phyloP scores from a whole-genome alignment of 2,329 filamentous ascomycete species.

The Sporothrix brunneoviolacea region DNA sequence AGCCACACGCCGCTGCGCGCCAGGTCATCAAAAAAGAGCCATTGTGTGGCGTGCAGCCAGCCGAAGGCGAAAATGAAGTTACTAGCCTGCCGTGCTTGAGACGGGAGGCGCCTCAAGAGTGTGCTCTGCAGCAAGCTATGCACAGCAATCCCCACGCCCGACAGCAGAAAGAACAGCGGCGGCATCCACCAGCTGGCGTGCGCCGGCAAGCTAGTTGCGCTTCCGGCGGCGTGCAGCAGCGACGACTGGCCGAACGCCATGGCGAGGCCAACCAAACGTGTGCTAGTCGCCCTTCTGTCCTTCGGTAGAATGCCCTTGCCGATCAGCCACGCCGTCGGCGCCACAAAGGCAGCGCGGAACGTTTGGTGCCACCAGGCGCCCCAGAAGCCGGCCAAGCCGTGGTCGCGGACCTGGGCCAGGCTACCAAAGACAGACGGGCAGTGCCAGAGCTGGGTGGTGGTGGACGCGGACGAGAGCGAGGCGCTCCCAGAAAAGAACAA shows the following conservation, averaged over 20 bases:
- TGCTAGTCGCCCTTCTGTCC: constrained; percentile 23
- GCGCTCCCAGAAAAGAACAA: not conserved
- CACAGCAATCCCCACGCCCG: constrained; percentile 57
- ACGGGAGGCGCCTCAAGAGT: constrained; percentile 22
- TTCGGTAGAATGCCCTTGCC: constrained; percentile 32
- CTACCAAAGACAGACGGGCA: constrained; percentile 51
- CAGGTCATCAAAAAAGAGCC: constrained; percentile 69
- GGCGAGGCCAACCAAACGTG: constrained; percentile 17
- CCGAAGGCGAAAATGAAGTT: constrained; percentile 57
- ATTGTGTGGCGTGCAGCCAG: constrained; percentile 64
- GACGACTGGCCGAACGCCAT: constrained; percentile 62
- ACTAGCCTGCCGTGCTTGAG: constrained; percentile 35
- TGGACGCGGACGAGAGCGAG: constrained; percentile 39
- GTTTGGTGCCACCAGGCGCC: constrained; percentile 85
- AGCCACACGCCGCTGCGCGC: constrained; percentile 68
- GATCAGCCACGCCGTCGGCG: constrained; percentile 47
- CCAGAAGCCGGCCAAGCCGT: constrained; percentile 77
- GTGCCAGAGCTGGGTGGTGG: constrained; percentile 44
- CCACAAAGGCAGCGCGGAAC: constrained; percentile 67
- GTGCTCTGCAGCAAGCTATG: constrained; percentile 40
- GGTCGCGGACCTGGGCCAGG: constrained; percentile 50
- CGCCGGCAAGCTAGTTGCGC: constrained; percentile 54
- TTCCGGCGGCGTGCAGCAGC: constrained; percentile 64
- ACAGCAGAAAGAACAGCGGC: constrained; percentile 63
- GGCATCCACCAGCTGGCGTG: constrained; percentile 46